A percentile compares a stretch with the other conserved stretches of the same genome.
Evolutionary conservation across 306 rosid genomes (phyloP).

Genomic region (Gastrolobium villosum): DNA sequence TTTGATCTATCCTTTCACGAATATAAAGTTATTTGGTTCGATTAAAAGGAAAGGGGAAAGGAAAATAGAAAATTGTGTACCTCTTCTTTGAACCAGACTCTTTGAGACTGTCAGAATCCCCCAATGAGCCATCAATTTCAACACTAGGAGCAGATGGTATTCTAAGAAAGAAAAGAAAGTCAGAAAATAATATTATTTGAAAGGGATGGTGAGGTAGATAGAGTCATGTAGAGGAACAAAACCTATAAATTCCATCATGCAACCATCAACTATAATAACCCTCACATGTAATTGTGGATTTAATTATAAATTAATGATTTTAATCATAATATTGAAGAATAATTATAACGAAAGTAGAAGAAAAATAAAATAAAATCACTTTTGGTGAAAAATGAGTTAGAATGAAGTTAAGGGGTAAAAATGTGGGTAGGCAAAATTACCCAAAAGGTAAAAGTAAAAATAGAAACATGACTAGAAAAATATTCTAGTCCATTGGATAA

Average conservation of each 20-base stretch:
- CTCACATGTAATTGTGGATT: too few relatives aligned
- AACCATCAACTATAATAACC: background rate
- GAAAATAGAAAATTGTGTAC: constrained; percentile 49
- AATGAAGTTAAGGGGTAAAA: too few relatives aligned
- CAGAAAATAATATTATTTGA: background rate
- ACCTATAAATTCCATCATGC: constrained; percentile 9
- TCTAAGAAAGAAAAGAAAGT: constrained; percentile 37
- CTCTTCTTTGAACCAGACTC: constrained; percentile 92
- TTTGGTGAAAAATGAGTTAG: too few relatives aligned
- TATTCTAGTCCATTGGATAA: too few relatives aligned
- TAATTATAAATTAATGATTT: too few relatives aligned
- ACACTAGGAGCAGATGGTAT: constrained; percentile 59
- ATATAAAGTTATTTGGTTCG: background rate
- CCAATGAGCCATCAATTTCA: constrained; percentile 83
- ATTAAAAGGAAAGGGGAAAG: constrained; percentile 9
- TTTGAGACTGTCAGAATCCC: constrained; percentile 74
- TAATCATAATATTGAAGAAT: too few relatives aligned
- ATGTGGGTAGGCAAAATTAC: too few relatives aligned
- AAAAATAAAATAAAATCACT: too few relatives aligned
- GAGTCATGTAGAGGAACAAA: background rate
- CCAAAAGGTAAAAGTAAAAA: too few relatives aligned
- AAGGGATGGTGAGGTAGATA: background rate
- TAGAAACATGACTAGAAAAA: too few relatives aligned
- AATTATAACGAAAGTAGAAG: too few relatives aligned
- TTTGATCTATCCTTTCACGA: background rate